phyloP scores from a whole-genome alignment of 768 basidiomycete genomes.

The Lactarius tabidus region DNA sequence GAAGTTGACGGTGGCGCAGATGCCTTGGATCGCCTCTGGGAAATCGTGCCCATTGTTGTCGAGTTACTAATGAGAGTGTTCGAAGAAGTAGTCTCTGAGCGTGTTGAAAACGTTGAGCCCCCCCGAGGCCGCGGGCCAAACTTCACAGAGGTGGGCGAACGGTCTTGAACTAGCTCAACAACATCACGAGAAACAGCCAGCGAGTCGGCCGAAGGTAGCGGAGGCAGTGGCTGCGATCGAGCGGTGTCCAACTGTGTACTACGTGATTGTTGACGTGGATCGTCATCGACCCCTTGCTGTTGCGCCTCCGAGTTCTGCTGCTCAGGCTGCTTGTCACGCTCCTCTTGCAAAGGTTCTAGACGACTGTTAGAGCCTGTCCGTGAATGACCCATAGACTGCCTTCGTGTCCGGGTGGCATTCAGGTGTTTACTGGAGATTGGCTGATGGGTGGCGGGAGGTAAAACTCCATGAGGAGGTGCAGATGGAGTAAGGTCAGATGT shows the following conservation, averaged over 20 bases:
- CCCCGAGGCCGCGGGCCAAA: conserved; percentile 53
- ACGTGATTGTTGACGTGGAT: conserved; percentile 21
- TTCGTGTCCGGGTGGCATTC: conserved; percentile 42
- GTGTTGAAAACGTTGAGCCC: conserved; percentile 42
- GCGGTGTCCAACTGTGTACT: conserved; percentile 21
- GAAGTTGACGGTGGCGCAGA: conserved; percentile 52
- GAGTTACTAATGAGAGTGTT: conserved; percentile 51
- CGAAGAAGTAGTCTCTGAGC: conserved; percentile 31
- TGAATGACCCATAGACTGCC: conserved; percentile 48
- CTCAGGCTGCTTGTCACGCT: conserved; percentile 39
- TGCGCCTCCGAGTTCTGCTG: conserved; percentile 30
- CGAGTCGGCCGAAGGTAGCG: conserved; percentile 69
- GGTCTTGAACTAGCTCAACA: conserved; percentile 21
- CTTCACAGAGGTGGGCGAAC: conserved; percentile 33
- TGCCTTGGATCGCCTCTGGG: conserved; percentile 60
- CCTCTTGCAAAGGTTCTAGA: conserved; percentile 61
- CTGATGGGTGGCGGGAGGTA: conserved; percentile 54
- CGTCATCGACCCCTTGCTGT: conserved; percentile 34
- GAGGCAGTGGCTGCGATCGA: conserved; percentile 37
- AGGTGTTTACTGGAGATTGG: conserved; percentile 33
- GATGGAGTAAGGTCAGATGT: conserved; percentile 60
- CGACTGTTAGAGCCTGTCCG: conserved; percentile 54
- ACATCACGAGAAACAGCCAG: conserved; percentile 34
- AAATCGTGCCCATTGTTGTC: conserved; percentile 60
- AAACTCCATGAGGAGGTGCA: conserved; percentile 54